Evolutionary conservation across 257 asterid genomes (phyloP).

Genomic region (Solanum ossicruentum): DNA sequence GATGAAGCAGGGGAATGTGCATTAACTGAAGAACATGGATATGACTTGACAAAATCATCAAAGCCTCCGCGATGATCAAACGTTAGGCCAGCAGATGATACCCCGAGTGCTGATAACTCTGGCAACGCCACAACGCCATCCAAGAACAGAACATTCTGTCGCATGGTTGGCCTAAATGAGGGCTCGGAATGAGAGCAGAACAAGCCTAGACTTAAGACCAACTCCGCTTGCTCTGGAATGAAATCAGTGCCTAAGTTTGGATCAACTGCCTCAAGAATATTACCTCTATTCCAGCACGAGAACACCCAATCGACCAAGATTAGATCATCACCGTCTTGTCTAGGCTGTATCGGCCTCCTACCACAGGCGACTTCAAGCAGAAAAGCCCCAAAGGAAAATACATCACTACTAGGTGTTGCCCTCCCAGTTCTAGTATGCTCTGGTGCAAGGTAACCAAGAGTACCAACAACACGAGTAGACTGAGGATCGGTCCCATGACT

Average conservation of each 20-base stretch:
- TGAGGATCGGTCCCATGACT: not conserved
- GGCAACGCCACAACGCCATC: constrained; percentile 15
- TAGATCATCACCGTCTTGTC: not conserved
- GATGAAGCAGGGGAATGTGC: not conserved
- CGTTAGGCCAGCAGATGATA: not conserved
- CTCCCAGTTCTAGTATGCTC: not conserved
- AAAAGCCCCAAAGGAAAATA: not conserved
- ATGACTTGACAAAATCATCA: not conserved
- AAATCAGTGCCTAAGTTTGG: not conserved
- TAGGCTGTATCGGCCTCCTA: not conserved
- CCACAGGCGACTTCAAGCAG: not conserved
- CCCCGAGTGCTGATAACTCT: not conserved
- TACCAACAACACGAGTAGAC: not conserved
- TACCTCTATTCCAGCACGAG: not conserved
- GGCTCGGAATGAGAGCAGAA: not conserved
- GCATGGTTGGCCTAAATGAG: not conserved
- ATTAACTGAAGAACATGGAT: not conserved
- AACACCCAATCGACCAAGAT: not conserved
- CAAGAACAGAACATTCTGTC: constrained; percentile 10
- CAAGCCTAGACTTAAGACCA: not conserved
- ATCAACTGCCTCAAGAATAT: not conserved
- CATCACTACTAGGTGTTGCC: not conserved
- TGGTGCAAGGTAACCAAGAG: not conserved
- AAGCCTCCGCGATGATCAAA: not conserved
- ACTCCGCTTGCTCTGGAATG: not conserved